These are phyloP conservation scores for Caryopteris hybrid DNA, from an alignment of 305 asterid genomes.

Conservation along the genomic window DNA sequence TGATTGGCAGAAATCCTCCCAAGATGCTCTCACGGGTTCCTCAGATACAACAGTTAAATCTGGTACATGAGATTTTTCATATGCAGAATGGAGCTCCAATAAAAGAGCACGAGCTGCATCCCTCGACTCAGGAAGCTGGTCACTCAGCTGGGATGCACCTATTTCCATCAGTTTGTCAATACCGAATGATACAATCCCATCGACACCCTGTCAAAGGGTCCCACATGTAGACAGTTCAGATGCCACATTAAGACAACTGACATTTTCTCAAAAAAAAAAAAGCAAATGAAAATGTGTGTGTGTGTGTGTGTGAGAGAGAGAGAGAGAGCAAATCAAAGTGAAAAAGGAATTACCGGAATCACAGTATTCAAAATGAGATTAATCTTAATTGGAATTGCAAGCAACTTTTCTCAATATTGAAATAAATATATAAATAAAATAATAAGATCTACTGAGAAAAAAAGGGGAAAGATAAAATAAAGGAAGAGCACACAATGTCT, in stretches of 20 bases:
- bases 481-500: not conserved
- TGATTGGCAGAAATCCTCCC: constrained; percentile 86
- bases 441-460: not conserved
- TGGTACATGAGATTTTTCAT: constrained; percentile 40
- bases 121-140: constrained; percentile 87
- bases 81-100: constrained; percentile 62
- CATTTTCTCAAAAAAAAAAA: not conserved
- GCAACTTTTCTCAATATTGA: no score
- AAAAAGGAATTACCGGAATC: not conserved
- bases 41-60: constrained; percentile 31
- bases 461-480: not conserved
- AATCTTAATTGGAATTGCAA: not conserved
- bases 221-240: constrained; percentile 2
- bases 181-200: constrained; percentile 68
- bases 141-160: constrained; percentile 86
- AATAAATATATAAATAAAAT: no score
- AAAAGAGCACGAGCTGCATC: constrained; percentile 83
- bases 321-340: not conserved
- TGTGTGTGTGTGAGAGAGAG: not conserved
- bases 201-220: constrained; percentile 57
- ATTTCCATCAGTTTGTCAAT: constrained; percentile 73
- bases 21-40: constrained; percentile 40
- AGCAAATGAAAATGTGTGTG: not conserved
- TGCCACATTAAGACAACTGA: not conserved
- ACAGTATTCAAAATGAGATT: not conserved